These are phyloP conservation scores for Heimioporus punctisporus DNA, from an alignment of 1,284 basidiomycete genomes.

Conservation along the genomic window DNA sequence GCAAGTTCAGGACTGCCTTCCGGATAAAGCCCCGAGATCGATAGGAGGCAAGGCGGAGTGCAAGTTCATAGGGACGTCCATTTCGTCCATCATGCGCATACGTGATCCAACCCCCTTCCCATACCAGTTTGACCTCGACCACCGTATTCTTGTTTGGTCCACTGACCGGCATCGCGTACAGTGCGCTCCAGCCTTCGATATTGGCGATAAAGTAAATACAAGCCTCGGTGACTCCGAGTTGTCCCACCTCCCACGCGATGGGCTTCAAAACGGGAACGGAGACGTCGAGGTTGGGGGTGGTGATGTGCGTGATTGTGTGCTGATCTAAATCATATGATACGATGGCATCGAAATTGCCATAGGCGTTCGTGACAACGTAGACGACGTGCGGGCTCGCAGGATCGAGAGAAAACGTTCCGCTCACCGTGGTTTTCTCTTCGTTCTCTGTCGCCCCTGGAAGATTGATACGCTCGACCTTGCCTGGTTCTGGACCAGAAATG, in stretches of 20 bases:
- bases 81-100: slow-evolving; percentile 34
- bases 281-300: slow-evolving; percentile 28
- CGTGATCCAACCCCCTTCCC: slow-evolving; percentile 32
- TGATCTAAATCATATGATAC: slow-evolving; percentile 33
- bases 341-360: slow-evolving; percentile 36
- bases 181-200: slow-evolving; percentile 36
- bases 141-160: slow-evolving; percentile 29
- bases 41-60: slow-evolving; percentile 31
- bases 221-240: slow-evolving; percentile 25
- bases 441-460: slow-evolving; percentile 34
- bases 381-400: slow-evolving; percentile 22
- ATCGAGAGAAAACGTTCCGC: slow-evolving; percentile 32
- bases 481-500: slow-evolving; percentile 28
- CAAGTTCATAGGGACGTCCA: slow-evolving; percentile 31
- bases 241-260: slow-evolving; percentile 31
- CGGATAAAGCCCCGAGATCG: slow-evolving; percentile 27
- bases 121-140: slow-evolving; percentile 31
- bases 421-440: slow-evolving; percentile 22
- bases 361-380: slow-evolving; percentile 37
- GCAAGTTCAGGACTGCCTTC: slow-evolving; percentile 24
- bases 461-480: slow-evolving; percentile 25
- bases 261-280: slow-evolving; percentile 30
- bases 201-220: slow-evolving; percentile 36
- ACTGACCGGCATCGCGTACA: slow-evolving; percentile 34
- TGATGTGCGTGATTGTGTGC: slow-evolving; percentile 33